These are phyloP conservation scores for Biancaea sappan DNA, from an alignment of 306 rosid genomes.

Conservation along the genomic window DNA sequence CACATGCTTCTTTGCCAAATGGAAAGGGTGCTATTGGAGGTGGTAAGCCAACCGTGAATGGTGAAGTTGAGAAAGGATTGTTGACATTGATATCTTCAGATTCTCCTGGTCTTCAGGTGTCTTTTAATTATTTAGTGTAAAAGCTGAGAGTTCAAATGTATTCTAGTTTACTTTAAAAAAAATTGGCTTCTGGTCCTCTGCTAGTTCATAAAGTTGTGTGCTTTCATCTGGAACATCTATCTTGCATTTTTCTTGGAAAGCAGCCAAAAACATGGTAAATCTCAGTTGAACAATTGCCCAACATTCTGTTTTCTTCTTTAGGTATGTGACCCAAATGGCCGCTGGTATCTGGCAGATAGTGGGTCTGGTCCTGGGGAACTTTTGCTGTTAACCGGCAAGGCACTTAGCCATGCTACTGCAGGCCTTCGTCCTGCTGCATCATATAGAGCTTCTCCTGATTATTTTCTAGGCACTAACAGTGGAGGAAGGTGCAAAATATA, in stretches of 20 bases:
- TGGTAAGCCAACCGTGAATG: slow-evolving; percentile 72
- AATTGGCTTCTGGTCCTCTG: not conserved
- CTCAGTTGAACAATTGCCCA: not conserved
- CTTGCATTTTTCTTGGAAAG: slow-evolving; percentile 11
- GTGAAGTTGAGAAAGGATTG: slow-evolving; percentile 92
- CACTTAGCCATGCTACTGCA: slow-evolving; percentile 91
- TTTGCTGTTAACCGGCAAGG: slow-evolving; percentile 88
- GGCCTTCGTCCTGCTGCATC: slow-evolving; percentile 89
- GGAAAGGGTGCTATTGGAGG: slow-evolving; percentile 81
- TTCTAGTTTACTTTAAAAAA: slow-evolving; percentile 10
- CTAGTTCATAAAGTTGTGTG: not conserved
- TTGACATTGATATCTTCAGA: slow-evolving; percentile 86
- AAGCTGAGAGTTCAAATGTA: slow-evolving; percentile 12
- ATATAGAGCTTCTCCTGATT: slow-evolving; percentile 74
- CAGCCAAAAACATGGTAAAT: slow-evolving; percentile 15
- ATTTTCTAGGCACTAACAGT: slow-evolving; percentile 51
- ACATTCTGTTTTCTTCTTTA: slow-evolving; percentile 43
- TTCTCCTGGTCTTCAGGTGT: slow-evolving; percentile 93
- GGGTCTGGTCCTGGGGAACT: slow-evolving; percentile 87
- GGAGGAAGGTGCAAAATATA: slow-evolving; percentile 69
- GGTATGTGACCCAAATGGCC: slow-evolving; percentile 95
- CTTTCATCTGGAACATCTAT: not conserved
- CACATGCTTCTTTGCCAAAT: slow-evolving; percentile 60
- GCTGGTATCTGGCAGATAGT: slow-evolving; percentile 89
- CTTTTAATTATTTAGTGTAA: slow-evolving; percentile 38